These are phyloP conservation scores for Chaetomiaceae sp. DNA, from an alignment of 2,329 filamentous ascomycete genomes.

Conservation along the genomic window DNA sequence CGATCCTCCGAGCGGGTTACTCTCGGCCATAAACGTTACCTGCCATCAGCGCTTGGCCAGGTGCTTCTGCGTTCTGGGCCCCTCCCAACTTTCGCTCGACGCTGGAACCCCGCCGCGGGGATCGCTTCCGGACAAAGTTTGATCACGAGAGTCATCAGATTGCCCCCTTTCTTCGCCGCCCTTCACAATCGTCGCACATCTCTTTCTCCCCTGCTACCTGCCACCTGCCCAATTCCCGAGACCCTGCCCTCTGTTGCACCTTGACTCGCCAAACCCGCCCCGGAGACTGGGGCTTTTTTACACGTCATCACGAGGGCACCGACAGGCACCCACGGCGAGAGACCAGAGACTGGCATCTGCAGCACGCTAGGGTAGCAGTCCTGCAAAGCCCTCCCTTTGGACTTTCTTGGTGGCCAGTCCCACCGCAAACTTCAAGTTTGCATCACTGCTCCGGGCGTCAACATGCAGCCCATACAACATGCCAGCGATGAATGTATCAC, in stretches of 20 bases:
- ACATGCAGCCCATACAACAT: slow-evolving; percentile 58
- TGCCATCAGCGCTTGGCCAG: slow-evolving; percentile 10
- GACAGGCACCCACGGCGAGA: neutral
- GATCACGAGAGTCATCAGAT: slow-evolving; percentile 19
- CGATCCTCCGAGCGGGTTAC: slow-evolving; percentile 17
- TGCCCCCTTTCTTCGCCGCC: slow-evolving; percentile 1
- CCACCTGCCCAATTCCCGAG: slow-evolving; percentile 7
- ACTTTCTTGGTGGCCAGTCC: slow-evolving; percentile 65
- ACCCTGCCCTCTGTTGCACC: neutral
- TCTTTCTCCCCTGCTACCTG: neutral
- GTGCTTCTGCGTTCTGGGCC: neutral
- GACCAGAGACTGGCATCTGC: neutral
- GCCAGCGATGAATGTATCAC: slow-evolving; percentile 71
- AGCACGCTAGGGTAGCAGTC: slow-evolving; percentile 35
- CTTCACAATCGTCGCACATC: slow-evolving; percentile 4
- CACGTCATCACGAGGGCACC: slow-evolving; percentile 19
- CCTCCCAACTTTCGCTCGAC: neutral
- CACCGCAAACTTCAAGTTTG: slow-evolving; percentile 57
- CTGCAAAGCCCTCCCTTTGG: slow-evolving; percentile 59
- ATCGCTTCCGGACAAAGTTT: slow-evolving; percentile 19
- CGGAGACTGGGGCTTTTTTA: neutral
- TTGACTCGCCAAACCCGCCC: neutral
- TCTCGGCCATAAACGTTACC: slow-evolving; percentile 16
- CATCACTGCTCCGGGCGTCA: slow-evolving; percentile 41
- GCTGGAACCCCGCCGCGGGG: slow-evolving; percentile 19